Evolutionary conservation across 2,329 filamentous ascomycete genomes (phyloP).

Genomic region (Phyllosticta ampelicida): DNA sequence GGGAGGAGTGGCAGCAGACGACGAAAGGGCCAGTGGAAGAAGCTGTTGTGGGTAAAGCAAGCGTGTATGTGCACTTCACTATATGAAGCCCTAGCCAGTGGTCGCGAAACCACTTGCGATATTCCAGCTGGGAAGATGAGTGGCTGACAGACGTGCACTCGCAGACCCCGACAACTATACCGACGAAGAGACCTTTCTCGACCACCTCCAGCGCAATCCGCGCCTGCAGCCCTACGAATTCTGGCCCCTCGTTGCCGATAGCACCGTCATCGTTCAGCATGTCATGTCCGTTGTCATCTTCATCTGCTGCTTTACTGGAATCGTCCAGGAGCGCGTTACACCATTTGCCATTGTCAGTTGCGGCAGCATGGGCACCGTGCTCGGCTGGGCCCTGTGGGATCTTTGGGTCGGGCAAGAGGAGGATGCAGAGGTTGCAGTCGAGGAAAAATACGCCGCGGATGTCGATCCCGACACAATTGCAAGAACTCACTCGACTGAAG

Average conservation of each 20-base stretch:
- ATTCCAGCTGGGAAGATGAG: background rate
- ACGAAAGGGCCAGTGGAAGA: constrained; percentile 76
- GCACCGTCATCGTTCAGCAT: constrained; percentile 93
- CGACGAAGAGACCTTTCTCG: constrained; percentile 90
- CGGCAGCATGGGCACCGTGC: constrained; percentile 69
- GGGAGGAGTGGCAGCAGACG: constrained; percentile 55
- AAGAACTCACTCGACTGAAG: background rate
- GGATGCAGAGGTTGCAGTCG: constrained; percentile 27
- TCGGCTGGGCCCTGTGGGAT: constrained; percentile 89
- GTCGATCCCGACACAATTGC: background rate
- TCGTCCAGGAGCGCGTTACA: constrained; percentile 76
- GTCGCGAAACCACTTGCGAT: background rate
- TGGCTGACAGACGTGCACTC: background rate
- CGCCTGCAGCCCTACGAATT: constrained; percentile 93
- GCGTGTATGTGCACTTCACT: constrained; percentile 51
- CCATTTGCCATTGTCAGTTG: constrained; percentile 81
- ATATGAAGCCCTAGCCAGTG: background rate
- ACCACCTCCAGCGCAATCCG: constrained; percentile 89
- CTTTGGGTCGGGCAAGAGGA: constrained; percentile 72
- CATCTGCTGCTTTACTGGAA: constrained; percentile 84
- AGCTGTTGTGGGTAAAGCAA: constrained; percentile 96
- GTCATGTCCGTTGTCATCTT: constrained; percentile 93
- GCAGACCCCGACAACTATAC: constrained; percentile 97
- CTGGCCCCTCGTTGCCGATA: constrained; percentile 91
- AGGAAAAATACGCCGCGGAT: constrained; percentile 15